These are phyloP conservation scores for Fraxinus cuspidata DNA, from an alignment of 257 asterid species.

Conservation along the genomic window DNA sequence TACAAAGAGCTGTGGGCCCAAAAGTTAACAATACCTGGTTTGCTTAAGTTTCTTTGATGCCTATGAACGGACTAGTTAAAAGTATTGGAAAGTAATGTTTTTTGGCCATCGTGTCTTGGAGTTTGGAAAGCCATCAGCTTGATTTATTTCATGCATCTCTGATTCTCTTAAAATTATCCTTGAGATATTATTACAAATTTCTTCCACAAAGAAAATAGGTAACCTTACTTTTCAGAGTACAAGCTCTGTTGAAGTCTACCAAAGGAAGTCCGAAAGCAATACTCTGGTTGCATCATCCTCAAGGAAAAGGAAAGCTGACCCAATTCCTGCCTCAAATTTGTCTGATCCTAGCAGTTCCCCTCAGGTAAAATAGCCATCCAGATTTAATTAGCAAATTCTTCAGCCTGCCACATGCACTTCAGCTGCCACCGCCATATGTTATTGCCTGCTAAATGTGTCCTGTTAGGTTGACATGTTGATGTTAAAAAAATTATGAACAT, in stretches of 20 bases:
- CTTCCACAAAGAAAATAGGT: neutral
- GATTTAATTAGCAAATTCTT: neutral
- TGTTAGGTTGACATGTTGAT: neutral
- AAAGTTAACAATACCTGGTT: neutral
- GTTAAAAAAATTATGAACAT: neutral
- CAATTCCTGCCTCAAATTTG: conserved; percentile 20
- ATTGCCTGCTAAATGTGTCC: neutral
- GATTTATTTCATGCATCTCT: neutral
- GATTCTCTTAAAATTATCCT: neutral
- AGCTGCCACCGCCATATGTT: neutral
- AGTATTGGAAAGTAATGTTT: neutral
- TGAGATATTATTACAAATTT: neutral
- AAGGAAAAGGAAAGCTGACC: conserved; percentile 29
- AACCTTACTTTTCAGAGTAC: conserved; percentile 13
- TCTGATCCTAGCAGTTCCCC: conserved; percentile 35
- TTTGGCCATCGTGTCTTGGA: neutral
- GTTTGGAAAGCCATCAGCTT: neutral
- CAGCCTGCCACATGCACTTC: neutral
- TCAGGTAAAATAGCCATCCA: conserved; percentile 29
- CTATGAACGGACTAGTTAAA: neutral
- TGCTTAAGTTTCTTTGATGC: neutral
- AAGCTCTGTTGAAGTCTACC: conserved; percentile 24
- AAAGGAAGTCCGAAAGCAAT: conserved; percentile 29
- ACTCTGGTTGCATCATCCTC: conserved; percentile 26
- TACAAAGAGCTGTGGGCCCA: neutral